Evolutionary conservation across 225 moss, liverwort and hornwort species (phyloP), one percentile per base, ranked within the genome.

Genomic region (Asterella californica): DNA sequence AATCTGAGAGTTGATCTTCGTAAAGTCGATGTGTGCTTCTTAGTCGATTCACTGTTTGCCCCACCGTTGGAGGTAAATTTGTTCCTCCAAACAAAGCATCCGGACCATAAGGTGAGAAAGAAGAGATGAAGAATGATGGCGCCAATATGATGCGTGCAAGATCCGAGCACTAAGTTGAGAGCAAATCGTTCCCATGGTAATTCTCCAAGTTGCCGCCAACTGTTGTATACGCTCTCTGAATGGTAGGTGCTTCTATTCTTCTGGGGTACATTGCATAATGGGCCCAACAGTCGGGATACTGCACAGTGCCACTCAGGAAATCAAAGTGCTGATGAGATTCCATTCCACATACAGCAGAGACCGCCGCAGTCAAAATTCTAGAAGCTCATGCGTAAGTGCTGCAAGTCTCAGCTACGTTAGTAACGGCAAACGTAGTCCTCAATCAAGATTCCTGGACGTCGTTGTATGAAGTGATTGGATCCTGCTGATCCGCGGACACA

Each of bases 21-120:
- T 9, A 19, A 46, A 15, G 30, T 47, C 25, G 32, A 68, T 42
- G 12, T 15, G n/a, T 70, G 53, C 38, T 69, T 54, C 10, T 42
- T 78, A 25, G 37, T 38, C 48, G 42, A 27, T 45, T 78, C 52
- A 46, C 68, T 34, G 2, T 15, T 25, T 2, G 45, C 61, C 63
- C 54, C 52, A n/a, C 25, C 79, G 45, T 30, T 37, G n/a, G 66
- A 74, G 22, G 72, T 53, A 18, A 54, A 1, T 53, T 77, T 84
- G 30, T 33, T 12, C 36, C 79, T 84, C 79, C 79, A 69, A n/a
- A 83, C 66, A 4, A 75, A 59, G 30, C 79, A 74, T 34, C 54
- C 66, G 1, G 66, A 80, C 84, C 82, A 84, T 22, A 84, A 24
- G 49, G 76, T 64, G 37, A 87, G 73, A 82, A 87, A 84, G 2